Percentiles rank a stretch among this genome's conserved stretches.
These are phyloP conservation scores for Phialophora chinensis DNA, from an alignment of 2,329 filamentous ascomycete species.

Conservation along the genomic window DNA sequence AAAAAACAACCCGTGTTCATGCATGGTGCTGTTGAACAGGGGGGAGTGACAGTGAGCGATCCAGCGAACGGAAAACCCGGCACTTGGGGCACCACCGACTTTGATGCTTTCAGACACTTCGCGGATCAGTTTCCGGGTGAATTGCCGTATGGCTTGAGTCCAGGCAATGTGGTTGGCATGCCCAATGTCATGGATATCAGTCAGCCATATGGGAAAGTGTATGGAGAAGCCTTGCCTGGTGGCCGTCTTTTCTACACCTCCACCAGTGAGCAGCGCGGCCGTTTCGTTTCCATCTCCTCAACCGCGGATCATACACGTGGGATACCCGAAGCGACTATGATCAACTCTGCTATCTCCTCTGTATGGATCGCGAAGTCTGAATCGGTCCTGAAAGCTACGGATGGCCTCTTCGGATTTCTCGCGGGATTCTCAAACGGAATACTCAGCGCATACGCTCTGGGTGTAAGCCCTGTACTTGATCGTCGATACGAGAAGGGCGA, in stretches of 20 bases:
- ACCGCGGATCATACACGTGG: slow-evolving; percentile 65
- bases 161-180: slow-evolving; percentile 74
- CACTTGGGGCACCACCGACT: slow-evolving; percentile 80
- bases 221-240: slow-evolving; percentile 84
- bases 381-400: slow-evolving; percentile 72
- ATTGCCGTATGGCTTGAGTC: slow-evolving; percentile 75
- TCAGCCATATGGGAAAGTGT: slow-evolving; percentile 79
- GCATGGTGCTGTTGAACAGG: slow-evolving; percentile 80
- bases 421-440: slow-evolving; percentile 83
- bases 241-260: slow-evolving; percentile 80
- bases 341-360: slow-evolving; percentile 73
- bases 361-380: slow-evolving; percentile 90
- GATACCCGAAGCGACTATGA: slow-evolving; percentile 75
- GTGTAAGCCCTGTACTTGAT: slow-evolving; percentile 63
- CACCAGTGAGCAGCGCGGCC: slow-evolving; percentile 74
- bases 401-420: slow-evolving; percentile 80
- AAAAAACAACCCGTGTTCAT: slow-evolving; percentile 80
- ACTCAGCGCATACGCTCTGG: slow-evolving; percentile 80
- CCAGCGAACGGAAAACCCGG: slow-evolving; percentile 76
- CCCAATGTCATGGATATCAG: slow-evolving; percentile 93
- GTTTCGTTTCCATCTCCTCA: slow-evolving; percentile 70
- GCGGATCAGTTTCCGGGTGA: slow-evolving; percentile 76
- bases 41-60: slow-evolving; percentile 80
- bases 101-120: slow-evolving; percentile 76
- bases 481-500: slow-evolving; percentile 73